Evolutionary conservation across 2,329 filamentous ascomycete species (phyloP), one percentile per base, ranked within the genome.

Genomic region (Clathrospora elynae): DNA sequence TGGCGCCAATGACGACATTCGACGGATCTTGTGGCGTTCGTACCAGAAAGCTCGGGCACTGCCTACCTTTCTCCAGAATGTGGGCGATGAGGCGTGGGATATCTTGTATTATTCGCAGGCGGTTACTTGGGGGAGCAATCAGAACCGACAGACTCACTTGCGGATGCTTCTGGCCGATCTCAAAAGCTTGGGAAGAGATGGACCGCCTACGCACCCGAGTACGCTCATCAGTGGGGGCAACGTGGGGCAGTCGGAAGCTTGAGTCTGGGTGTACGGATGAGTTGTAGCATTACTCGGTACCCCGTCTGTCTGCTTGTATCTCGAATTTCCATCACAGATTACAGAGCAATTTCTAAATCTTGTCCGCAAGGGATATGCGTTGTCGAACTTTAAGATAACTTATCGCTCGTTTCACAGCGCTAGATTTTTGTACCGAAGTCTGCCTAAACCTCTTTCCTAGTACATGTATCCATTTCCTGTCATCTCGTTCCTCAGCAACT

Each of bases 21-120:
- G 62, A 1, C 55, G 67, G n/a, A 61, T 67, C 4, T 46, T 71
- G 5, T 71, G 68, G 68, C 61, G 66, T 30, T 41, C 60, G 1
- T 71, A 71, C 37, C 51, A 52, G 25, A 64, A 62, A 30, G 67
- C 65, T 3, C 61, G 66, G 3, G 35, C 47, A 2, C 46, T 68
- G 9, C 67, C 67, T 2, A 67, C 60, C 1, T 60, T 71, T 9
- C 35, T 71, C 6, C 49, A 59, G n/a, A 64, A 49, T 11, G 35
- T 71, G 6, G 57, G 59, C 10, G 60, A 67, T 13, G 64, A 70
- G 22, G 64, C 65, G 3, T 71, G 68, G 68, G 68, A 71, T 30
- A 60, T 71, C 6, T 22, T 71, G 29, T 71, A 66, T 37, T 71
- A 70, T 28, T 66, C 59, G 2, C 68, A 71, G 35, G 67, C 67